These are phyloP conservation scores for Paramarasmius palmivorus DNA, from an alignment of 1,284 basidiomycete genomes.

Conservation along the genomic window DNA sequence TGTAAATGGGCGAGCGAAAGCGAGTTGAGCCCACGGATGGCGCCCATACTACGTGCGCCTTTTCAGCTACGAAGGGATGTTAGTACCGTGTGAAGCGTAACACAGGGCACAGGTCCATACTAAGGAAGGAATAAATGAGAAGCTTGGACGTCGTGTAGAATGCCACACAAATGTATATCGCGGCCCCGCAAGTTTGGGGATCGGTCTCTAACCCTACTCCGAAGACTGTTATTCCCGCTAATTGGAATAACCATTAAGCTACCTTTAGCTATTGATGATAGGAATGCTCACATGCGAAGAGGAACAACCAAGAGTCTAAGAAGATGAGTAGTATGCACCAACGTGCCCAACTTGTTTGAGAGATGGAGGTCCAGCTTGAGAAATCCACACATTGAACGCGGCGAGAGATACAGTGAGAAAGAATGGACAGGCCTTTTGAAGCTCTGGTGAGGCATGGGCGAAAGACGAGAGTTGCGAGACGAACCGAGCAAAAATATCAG, in stretches of 20 bases:
- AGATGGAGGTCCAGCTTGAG: slow-evolving; percentile 21
- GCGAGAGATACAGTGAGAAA: slow-evolving; percentile 34
- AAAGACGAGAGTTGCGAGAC: neutral
- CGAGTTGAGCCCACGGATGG: slow-evolving; percentile 23
- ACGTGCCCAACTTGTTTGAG: slow-evolving; percentile 30
- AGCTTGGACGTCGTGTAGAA: slow-evolving; percentile 36
- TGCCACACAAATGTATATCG: slow-evolving; percentile 32
- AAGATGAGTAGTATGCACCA: slow-evolving; percentile 31
- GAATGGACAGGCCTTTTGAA: slow-evolving; percentile 30
- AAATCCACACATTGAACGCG: slow-evolving; percentile 24
- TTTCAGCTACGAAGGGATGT: slow-evolving; percentile 27
- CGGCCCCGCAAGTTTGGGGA: slow-evolving; percentile 26
- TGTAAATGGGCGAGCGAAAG: slow-evolving; percentile 33
- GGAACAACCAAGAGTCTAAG: slow-evolving; percentile 36
- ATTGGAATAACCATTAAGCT: slow-evolving; percentile 9
- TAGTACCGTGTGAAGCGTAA: neutral
- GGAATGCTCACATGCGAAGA: slow-evolving; percentile 32
- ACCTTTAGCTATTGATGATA: neutral
- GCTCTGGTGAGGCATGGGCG: neutral
- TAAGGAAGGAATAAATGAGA: slow-evolving; percentile 33
- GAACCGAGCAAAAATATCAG: slow-evolving; percentile 12
- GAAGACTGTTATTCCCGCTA: slow-evolving; percentile 34
- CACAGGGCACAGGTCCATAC: slow-evolving; percentile 20
- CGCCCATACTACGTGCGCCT: slow-evolving; percentile 38
- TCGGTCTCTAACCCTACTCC: slow-evolving; percentile 34